These are phyloP conservation scores for Dimargaris cristalligena DNA, from an alignment of 192 early-diverging fungal species.

Conservation along the genomic window DNA sequence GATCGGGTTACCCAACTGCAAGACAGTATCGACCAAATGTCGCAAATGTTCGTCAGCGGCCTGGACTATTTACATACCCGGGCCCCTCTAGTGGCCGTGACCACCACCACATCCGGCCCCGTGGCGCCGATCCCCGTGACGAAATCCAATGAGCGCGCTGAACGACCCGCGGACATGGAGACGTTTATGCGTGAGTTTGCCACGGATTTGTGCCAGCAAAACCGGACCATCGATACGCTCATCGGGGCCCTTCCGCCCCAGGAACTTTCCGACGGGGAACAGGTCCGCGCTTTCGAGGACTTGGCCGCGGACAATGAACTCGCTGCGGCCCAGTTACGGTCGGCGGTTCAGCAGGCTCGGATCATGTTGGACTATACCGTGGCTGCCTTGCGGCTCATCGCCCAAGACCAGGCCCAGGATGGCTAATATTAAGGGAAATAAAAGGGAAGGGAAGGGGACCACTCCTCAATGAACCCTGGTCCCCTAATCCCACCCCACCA, in stretches of 20 bases:
- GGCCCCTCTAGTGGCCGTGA: slow-evolving; percentile 1
- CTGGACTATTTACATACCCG: slow-evolving; percentile 9
- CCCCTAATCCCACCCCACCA: too few relatives aligned
- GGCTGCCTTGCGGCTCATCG: neutral
- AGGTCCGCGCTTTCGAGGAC: neutral
- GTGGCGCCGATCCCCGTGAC: neutral
- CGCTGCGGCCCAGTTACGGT: neutral
- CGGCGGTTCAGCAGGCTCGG: neutral
- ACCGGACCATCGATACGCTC: slow-evolving; percentile 1
- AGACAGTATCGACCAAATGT: slow-evolving; percentile 9
- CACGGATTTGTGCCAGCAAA: slow-evolving; percentile 1
- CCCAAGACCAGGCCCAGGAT: slow-evolving; percentile 5
- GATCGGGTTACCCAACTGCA: slow-evolving; percentile 9
- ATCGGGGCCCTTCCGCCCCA: neutral
- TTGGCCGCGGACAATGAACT: neutral
- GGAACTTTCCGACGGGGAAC: neutral
- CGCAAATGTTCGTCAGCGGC: slow-evolving; percentile 7
- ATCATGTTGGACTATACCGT: neutral
- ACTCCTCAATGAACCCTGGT: too few relatives aligned
- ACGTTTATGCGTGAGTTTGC: slow-evolving; percentile 3
- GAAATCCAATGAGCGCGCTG: neutral
- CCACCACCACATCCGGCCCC: too few relatives aligned
- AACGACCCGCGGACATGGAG: neutral
- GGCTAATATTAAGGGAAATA: too few relatives aligned
- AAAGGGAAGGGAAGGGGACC: too few relatives aligned